Percentiles rank a stretch among this genome's conserved stretches.
phyloP scores from a whole-genome alignment of 2,329 filamentous ascomycete genomes.

The Ceratocystis papillata region DNA sequence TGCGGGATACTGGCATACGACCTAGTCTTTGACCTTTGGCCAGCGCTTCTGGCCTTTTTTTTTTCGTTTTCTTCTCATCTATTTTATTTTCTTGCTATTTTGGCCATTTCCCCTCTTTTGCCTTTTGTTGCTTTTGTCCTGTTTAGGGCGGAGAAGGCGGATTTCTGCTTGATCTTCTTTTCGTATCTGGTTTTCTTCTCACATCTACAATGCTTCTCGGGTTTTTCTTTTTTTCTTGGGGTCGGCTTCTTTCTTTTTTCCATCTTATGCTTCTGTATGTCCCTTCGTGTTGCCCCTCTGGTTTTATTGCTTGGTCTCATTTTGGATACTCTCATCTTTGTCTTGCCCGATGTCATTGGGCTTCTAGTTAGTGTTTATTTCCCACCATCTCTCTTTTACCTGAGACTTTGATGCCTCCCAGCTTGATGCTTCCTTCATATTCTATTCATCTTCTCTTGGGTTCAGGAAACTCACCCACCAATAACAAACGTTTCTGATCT shows the following conservation, averaged over 20 bases:
- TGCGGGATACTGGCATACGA: background rate
- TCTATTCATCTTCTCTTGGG: background rate
- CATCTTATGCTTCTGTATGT: background rate
- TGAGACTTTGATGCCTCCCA: slow-evolving; percentile 15
- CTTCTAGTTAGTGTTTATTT: slow-evolving; percentile 14
- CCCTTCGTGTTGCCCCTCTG: background rate
- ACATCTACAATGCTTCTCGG: slow-evolving; percentile 11
- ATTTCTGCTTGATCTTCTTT: background rate
- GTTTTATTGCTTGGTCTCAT: slow-evolving; percentile 9
- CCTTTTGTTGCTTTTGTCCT: background rate
- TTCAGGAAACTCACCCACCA: background rate
- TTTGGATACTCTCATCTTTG: slow-evolving; percentile 18
- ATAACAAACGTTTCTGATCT: background rate
- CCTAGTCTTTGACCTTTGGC: background rate
- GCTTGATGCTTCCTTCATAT: background rate
- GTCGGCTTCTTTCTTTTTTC: slow-evolving; percentile 11
- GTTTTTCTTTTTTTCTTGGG: slow-evolving; percentile 16
- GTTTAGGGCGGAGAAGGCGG: background rate
- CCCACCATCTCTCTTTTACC: background rate
- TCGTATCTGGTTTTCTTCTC: background rate
- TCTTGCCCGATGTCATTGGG: background rate
- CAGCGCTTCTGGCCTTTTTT: background rate
- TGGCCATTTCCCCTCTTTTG: background rate
- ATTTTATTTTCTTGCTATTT: background rate
- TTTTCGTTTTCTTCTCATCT: background rate